Evolutionary conservation across 2,329 filamentous ascomycete species (phyloP).

Genomic region (Talaromyces sp.): DNA sequence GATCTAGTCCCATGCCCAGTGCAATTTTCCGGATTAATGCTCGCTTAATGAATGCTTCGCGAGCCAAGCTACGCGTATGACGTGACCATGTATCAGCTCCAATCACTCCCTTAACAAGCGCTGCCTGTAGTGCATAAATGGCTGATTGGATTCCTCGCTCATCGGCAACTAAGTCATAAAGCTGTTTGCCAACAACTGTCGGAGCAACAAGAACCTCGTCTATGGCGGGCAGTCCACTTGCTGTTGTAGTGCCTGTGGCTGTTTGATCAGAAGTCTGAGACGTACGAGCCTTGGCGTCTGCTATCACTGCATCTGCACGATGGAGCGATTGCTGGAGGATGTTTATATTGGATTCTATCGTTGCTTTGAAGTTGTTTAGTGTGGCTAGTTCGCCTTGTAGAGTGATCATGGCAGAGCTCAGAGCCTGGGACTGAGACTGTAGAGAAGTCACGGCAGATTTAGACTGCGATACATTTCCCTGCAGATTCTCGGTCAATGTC

Average conservation of each 20-base stretch:
- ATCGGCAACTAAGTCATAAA: slow-evolving; percentile 85
- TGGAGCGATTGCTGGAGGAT: slow-evolving; percentile 72
- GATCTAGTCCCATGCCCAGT: slow-evolving; percentile 41
- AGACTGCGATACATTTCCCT: slow-evolving; percentile 65
- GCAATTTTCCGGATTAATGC: slow-evolving; percentile 44
- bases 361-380: slow-evolving; percentile 63
- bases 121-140: slow-evolving; percentile 59
- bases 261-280: slow-evolving; percentile 19
- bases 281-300: slow-evolving; percentile 59
- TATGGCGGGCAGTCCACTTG: slow-evolving; percentile 60
- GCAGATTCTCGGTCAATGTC: slow-evolving; percentile 63
- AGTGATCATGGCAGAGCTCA: slow-evolving; percentile 62
- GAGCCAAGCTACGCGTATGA: slow-evolving; percentile 42
- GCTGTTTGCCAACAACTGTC: slow-evolving; percentile 84
- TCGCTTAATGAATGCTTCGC: slow-evolving; percentile 46
- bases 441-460: slow-evolving; percentile 69
- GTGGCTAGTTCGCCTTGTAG: slow-evolving; percentile 70
- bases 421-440: slow-evolving; percentile 70
- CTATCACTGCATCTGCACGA: slow-evolving; percentile 73
- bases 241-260: slow-evolving; percentile 9
- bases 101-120: slow-evolving; percentile 42
- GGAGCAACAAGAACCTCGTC: slow-evolving; percentile 92
- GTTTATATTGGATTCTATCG: slow-evolving; percentile 69
- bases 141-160: slow-evolving; percentile 82
- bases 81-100: slow-evolving; percentile 44